phyloP scores from a whole-genome alignment of 805 yeast genomes.

The Candida chauliodis region DNA sequence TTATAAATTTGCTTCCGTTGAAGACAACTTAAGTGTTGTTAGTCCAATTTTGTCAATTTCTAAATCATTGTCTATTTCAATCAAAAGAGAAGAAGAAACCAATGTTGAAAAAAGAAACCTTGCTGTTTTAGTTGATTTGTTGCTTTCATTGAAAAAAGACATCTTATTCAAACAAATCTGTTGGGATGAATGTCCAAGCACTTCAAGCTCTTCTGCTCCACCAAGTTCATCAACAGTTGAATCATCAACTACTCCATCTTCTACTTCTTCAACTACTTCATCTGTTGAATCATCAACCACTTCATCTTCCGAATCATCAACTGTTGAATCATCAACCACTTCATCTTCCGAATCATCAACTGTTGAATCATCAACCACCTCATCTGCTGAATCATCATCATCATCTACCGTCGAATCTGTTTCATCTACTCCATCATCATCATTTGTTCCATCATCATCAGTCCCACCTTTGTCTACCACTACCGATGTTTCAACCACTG shows the following conservation, averaged over 20 bases:
- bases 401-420: slow-evolving; percentile 1
- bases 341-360: slow-evolving; percentile 3
- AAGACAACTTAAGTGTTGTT: neutral
- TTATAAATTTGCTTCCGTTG: slow-evolving; percentile 5
- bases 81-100: slow-evolving; percentile 5
- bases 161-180: slow-evolving; percentile 6
- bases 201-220: slow-evolving; percentile 2
- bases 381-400: neutral
- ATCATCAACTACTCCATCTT: slow-evolving; percentile 1
- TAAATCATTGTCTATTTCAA: neutral
- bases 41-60: neutral
- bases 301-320: slow-evolving; percentile 4
- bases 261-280: slow-evolving; percentile 2
- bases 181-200: slow-evolving; percentile 3
- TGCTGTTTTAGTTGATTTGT: neutral
- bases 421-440: slow-evolving; percentile 1
- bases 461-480: neutral
- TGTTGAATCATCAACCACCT: slow-evolving; percentile 5
- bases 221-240: slow-evolving; percentile 3
- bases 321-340: slow-evolving; percentile 3
- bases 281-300: slow-evolving; percentile 2
- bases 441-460: slow-evolving; percentile 6
- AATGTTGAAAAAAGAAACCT: neutral
- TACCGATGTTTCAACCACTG: slow-evolving; percentile 21
- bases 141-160: slow-evolving; percentile 5